Evolutionary conservation across 1,284 basidiomycete genomes (phyloP), one percentile per base, ranked within the genome.

Genomic region (Sanguinoderma infundibulare): DNA sequence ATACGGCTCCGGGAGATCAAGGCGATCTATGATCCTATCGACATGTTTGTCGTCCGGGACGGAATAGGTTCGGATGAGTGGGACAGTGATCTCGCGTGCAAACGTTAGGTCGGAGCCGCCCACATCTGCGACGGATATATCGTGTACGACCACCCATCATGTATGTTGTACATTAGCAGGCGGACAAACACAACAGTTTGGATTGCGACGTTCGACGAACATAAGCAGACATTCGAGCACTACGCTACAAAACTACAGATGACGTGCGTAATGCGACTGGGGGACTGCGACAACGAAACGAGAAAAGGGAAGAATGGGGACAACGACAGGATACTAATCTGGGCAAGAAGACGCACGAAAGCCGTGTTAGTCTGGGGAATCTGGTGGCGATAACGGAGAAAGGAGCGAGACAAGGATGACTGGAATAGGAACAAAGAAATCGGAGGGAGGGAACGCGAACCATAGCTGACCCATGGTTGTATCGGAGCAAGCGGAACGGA

Each of bases 21-120:
- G 68, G 56, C 69, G 10, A 75, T 68, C 55, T 80, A 81, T 61
- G 82, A 85, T 65, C 77, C 79, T 0, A 55, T 72, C 17, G 73
- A 73, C 39, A 60, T 83, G 20, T 84, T 83, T 65, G 67, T 80
- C 22, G 79, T 82, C 10, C 61, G 68, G 0, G 70, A 74, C 38
- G 82, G 82, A 0, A 79, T 83, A 15, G 80, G 80, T 1, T 80
- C 78, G 3, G 79, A 83, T 20, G 70, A 73, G 3, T 76, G 72
- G 73, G 73, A 74, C 35, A 57, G 59, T n/a, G 57, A 68, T 3
- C 42, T 75, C 53, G 66, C 68, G 1, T 74, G 73, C 57, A 62
- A 57, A 10, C 2, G 52, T 10, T 49, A 49, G 17, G 20, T 32
- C 30, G 17, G 17, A 49, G 28, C 17, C 5, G 46, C 10, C 26